Percentiles rank a stretch among this genome's conserved stretches.
phyloP scores from a whole-genome alignment of 2,329 filamentous ascomycete genomes.

The Colletotrichum aenigma region DNA sequence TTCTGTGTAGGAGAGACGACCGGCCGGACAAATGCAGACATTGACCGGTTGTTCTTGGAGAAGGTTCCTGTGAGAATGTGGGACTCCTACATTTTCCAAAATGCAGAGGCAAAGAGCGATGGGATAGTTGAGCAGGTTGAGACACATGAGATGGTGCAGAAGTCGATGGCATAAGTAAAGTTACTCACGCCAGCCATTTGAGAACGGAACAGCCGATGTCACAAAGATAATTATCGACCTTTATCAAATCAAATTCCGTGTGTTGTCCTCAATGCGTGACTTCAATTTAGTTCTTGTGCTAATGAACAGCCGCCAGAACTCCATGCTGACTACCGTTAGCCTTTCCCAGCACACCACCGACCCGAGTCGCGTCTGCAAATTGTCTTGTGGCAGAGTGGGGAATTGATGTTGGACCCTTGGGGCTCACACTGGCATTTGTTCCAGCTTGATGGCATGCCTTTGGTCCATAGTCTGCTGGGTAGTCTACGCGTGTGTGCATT shows the following conservation, averaged over 20 bases:
- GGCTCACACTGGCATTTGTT: neutral
- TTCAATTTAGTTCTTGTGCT: neutral
- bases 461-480: conserved; percentile 26
- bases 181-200: neutral
- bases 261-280: neutral
- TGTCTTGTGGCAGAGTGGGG: neutral
- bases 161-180: neutral
- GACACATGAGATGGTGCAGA: neutral
- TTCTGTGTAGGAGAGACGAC: conserved; percentile 37
- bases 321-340: neutral
- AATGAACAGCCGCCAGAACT: neutral
- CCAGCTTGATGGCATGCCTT: conserved; percentile 1
- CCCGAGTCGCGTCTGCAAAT: neutral
- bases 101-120: neutral
- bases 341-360: neutral
- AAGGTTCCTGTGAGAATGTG: conserved; percentile 29
- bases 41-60: conserved; percentile 26
- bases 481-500: conserved; percentile 49
- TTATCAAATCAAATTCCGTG: neutral
- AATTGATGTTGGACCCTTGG: neutral
- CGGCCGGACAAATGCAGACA: conserved; percentile 32
- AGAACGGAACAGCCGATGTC: neutral
- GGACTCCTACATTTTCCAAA: neutral
- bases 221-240: neutral
- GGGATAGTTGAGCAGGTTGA: neutral